phyloP scores from a whole-genome alignment of 768 basidiomycete species.

The Pleurotus giganteus region DNA sequence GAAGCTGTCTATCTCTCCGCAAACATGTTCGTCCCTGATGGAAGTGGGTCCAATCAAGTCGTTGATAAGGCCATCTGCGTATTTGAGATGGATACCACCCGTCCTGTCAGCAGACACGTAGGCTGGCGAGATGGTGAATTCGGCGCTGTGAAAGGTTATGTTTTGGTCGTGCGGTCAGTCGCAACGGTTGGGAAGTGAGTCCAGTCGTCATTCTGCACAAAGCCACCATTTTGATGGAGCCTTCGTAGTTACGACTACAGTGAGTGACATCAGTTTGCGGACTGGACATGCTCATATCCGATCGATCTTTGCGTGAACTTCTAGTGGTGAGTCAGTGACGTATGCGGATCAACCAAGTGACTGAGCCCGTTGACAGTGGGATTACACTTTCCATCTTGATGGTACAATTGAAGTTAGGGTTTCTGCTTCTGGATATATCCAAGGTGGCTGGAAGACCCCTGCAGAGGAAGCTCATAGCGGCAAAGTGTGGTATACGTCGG shows the following conservation, averaged over 20 bases:
- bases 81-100: slow-evolving; percentile 60
- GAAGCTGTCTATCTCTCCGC: slow-evolving; percentile 61
- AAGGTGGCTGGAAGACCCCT: slow-evolving; percentile 58
- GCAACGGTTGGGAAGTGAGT: slow-evolving; percentile 65
- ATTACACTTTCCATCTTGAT: slow-evolving; percentile 65
- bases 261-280: slow-evolving; percentile 22
- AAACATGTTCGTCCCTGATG: neutral
- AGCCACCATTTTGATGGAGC: neutral
- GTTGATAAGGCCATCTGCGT: slow-evolving; percentile 59
- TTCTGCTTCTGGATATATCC: slow-evolving; percentile 68
- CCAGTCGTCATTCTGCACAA: neutral
- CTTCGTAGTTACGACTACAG: slow-evolving; percentile 49
- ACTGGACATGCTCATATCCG: neutral
- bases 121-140: slow-evolving; percentile 54
- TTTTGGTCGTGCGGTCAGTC: slow-evolving; percentile 53
- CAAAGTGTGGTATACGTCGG: slow-evolving; percentile 53
- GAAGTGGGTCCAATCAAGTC: slow-evolving; percentile 37
- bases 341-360: neutral
- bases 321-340: slow-evolving; percentile 27
- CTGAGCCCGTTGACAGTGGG: slow-evolving; percentile 38
- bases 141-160: slow-evolving; percentile 60
- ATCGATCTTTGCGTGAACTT: neutral
- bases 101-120: slow-evolving; percentile 56
- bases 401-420: slow-evolving; percentile 68
- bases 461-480: slow-evolving; percentile 51